Conservation (phyloP, 2,329 filamentous ascomycete species). For the Periconia digitata region DNA sequence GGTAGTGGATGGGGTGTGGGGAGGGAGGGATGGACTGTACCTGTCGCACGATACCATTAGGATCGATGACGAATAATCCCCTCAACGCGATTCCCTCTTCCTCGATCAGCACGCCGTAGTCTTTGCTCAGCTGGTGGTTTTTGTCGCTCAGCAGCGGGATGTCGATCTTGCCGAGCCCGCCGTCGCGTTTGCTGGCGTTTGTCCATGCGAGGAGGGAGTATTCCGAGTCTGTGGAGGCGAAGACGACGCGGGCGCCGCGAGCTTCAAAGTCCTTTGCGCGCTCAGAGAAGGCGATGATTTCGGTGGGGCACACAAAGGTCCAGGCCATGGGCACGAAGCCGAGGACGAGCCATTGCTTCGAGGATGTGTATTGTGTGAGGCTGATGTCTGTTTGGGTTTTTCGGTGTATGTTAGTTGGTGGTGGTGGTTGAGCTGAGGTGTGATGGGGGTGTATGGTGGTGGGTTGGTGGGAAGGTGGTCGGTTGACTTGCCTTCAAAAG, state of each 20-base stretch:
- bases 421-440: neutral
- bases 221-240: conserved; percentile 64
- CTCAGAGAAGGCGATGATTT: conserved; percentile 67
- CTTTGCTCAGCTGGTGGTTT: conserved; percentile 61
- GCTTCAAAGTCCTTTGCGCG: conserved; percentile 61
- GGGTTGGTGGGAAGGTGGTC: neutral
- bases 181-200: conserved; percentile 55
- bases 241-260: conserved; percentile 62
- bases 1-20: neutral
- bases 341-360: conserved; percentile 61
- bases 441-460: neutral
- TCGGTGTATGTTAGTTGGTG: conserved; percentile 6
- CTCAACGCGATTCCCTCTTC: conserved; percentile 65
- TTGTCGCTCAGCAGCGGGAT: conserved; percentile 65
- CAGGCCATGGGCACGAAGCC: conserved; percentile 70
- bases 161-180: conserved; percentile 62
- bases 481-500: conserved; percentile 40
- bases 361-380: conserved; percentile 43
- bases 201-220: conserved; percentile 54
- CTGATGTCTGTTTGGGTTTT: conserved; percentile 35
- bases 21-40: conserved; percentile 22
- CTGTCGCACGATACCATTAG: conserved; percentile 60
- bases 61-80: conserved; percentile 68
- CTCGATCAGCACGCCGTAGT: conserved; percentile 66
- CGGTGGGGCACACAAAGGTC: conserved; percentile 68